Conservation (phyloP, 352 stramenopile species). For the Blastocystis sp. region DNA sequence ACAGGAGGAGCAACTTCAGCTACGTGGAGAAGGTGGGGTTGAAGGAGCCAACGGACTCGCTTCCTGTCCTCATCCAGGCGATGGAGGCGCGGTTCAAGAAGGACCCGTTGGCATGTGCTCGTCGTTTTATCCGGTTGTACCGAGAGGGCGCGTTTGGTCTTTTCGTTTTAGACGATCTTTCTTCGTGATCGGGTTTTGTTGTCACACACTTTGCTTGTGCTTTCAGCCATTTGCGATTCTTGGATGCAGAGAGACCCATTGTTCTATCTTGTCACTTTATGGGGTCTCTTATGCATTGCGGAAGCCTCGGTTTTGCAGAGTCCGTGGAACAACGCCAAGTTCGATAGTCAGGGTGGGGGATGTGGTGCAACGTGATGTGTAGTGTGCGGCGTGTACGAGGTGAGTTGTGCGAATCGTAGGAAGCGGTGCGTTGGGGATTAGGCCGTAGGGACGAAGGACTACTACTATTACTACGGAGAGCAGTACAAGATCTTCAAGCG, state of each 20-base stretch:
- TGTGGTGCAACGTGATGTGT: too few relatives aligned
- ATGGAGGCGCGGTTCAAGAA: conserved; percentile 76
- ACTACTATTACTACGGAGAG: conserved; percentile 4
- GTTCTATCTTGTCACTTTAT: too few relatives aligned
- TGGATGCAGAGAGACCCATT: too few relatives aligned
- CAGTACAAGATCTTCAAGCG: background rate
- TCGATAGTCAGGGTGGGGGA: too few relatives aligned
- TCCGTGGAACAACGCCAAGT: too few relatives aligned
- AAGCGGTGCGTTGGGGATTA: background rate
- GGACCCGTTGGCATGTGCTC: conserved; percentile 32
- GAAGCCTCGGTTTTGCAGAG: too few relatives aligned
- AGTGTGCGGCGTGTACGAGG: conserved; percentile 7
- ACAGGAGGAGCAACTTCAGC: conserved; percentile 81
- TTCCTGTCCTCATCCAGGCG: conserved; percentile 80
- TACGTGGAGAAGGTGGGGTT: conserved; percentile 84
- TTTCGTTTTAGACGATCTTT: conserved; percentile 69
- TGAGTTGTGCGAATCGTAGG: background rate
- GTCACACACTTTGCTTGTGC: too few relatives aligned
- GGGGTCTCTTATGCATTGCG: too few relatives aligned
- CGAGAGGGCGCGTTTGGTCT: conserved; percentile 61
- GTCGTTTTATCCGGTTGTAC: conserved; percentile 39
- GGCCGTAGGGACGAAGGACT: background rate
- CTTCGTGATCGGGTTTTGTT: too few relatives aligned
- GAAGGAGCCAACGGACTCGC: conserved; percentile 81
- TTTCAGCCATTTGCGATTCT: too few relatives aligned